Evolutionary conservation across 768 basidiomycete species (phyloP).

Genomic region (Tulasnella sp.): DNA sequence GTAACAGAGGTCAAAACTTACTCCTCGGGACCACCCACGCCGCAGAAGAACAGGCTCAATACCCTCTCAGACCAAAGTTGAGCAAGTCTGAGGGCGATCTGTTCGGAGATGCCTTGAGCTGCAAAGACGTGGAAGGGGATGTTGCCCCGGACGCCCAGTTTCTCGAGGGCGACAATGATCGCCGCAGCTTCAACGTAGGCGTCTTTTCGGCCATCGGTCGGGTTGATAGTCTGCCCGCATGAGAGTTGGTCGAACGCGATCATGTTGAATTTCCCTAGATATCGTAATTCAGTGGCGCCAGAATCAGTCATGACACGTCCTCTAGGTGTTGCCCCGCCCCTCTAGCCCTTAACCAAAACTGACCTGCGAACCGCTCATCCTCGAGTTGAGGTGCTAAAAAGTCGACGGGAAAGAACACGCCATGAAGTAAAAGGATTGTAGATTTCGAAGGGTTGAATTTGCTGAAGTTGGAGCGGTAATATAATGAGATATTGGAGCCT

Average conservation of each 20-base stretch:
- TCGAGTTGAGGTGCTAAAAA: conserved; percentile 62
- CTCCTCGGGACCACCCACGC: conserved; percentile 4
- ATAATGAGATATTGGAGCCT: background rate
- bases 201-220: conserved; percentile 40
- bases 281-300: background rate
- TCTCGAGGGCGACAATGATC: conserved; percentile 44
- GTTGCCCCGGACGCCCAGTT: background rate
- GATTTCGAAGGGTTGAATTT: conserved; percentile 60
- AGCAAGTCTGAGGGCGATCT: background rate
- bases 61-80: conserved; percentile 3
- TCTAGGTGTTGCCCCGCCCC: background rate
- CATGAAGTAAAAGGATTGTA: conserved; percentile 60
- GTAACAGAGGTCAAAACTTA: background rate
- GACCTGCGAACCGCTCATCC: conserved; percentile 49
- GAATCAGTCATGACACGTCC: background rate
- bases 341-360: background rate
- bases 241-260: conserved; percentile 69
- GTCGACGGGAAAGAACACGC: conserved; percentile 55
- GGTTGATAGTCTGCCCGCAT: conserved; percentile 36
- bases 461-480: conserved; percentile 41
- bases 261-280: conserved; percentile 45
- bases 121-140: conserved; percentile 2
- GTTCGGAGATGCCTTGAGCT: background rate
- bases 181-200: conserved; percentile 75
- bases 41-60: conserved; percentile 3